Evolutionary conservation across 2,329 filamentous ascomycete genomes (phyloP).

Genomic region (Penicillium sp.): DNA sequence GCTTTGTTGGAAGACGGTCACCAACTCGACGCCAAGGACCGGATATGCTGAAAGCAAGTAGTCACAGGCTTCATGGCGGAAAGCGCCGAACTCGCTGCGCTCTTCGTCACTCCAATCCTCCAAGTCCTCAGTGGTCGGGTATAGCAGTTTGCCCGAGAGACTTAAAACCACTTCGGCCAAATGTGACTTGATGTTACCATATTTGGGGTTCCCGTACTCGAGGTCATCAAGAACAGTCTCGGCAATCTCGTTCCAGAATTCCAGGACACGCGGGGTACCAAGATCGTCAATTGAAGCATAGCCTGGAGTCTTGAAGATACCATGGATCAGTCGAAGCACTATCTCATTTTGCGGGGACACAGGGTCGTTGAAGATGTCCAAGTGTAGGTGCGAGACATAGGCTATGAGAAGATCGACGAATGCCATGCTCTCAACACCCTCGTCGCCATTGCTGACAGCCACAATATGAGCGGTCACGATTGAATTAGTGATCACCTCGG

Average conservation of each 20-base stretch:
- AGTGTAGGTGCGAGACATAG: conserved; percentile 35
- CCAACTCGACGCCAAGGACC: conserved; percentile 44
- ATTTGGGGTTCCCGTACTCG: conserved; percentile 27
- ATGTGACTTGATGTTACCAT: conserved; percentile 39
- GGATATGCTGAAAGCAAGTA: conserved; percentile 48
- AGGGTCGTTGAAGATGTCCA: conserved; percentile 33
- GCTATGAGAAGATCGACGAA: conserved; percentile 44
- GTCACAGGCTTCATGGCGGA: conserved; percentile 49
- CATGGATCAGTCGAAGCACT: conserved; percentile 40
- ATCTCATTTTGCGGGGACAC: conserved; percentile 35
- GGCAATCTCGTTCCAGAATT: conserved; percentile 46
- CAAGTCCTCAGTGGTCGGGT: conserved; percentile 35
- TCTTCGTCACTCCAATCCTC: conserved; percentile 47
- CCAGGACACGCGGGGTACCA: conserved; percentile 40
- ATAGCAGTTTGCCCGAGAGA: conserved; percentile 46
- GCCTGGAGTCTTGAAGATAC: conserved; percentile 42
- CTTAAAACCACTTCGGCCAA: conserved; percentile 44
- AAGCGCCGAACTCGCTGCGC: conserved; percentile 43
- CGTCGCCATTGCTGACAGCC: conserved; percentile 37
- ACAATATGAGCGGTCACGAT: conserved; percentile 35
- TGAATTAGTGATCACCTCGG: conserved; percentile 27
- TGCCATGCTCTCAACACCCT: conserved; percentile 40
- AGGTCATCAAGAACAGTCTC: conserved; percentile 39
- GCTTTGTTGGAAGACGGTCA: conserved; percentile 44
- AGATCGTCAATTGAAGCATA: conserved; percentile 44